Evolutionary conservation across 257 asterid species (phyloP), one percentile per base, ranked within the genome.

Genomic region (Buddleja alternifolia): DNA sequence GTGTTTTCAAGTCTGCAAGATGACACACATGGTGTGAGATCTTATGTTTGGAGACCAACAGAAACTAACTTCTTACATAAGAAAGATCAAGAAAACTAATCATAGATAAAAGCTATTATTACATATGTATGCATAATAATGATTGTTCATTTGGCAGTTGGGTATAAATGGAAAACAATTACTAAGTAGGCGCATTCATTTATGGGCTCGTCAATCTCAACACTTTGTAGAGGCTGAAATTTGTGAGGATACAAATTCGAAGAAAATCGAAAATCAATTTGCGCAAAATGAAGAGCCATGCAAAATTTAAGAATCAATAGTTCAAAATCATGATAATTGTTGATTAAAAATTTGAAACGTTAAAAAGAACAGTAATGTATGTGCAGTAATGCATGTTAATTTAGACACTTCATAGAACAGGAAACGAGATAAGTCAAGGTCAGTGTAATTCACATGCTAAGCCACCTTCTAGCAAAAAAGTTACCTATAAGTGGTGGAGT

Each of bases 401-500:
- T 48, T 20, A 10, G 58, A 15, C 63, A 47, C 52, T 69, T 58
- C 44, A 21, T 7, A 23, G 29, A 66, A 34, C 56, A 36, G 10
- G 69, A 56, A 39, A 21, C 24, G 40, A 46, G 46, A 50, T 34
- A 17, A 40, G n/a, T 14, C 37, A 42, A 63, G 56, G 58, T 25
- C 34, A 52, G 71, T 50, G 45, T 15, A 48, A 60, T 41, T 19
- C 25, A 50, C 57, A 29, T 39, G 73, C 58, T 21, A 55, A 46
- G 63, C 67, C 67, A 67, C 17, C 63, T 40, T 16, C 15, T 19
- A 36, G 72, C 66, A 63, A 23, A 52, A 40, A 66, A 24, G 67
- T 66, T 69, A 91, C 99, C 99, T 85, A 59, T 94, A 91, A 15
- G 98, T 94, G 73, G 99, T 94, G 32, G 99, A 57, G 76, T 94